These are phyloP conservation scores for Mycena galopus DNA, from an alignment of 768 basidiomycete genomes.

Conservation along the genomic window DNA sequence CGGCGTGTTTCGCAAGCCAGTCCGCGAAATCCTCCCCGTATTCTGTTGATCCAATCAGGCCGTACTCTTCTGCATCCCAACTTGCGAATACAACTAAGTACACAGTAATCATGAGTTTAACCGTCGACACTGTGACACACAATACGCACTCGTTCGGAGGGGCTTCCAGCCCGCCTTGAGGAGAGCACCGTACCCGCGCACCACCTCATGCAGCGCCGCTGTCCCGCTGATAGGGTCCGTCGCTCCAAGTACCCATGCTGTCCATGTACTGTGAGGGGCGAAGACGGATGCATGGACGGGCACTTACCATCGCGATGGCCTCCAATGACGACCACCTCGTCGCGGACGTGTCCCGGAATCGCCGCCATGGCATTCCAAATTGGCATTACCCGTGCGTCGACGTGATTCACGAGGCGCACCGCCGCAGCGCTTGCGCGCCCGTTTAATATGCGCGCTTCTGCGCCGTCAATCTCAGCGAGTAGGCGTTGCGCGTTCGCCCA, in stretches of 20 bases:
- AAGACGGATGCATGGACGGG: background rate
- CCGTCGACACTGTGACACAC: background rate
- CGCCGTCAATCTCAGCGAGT: constrained; percentile 64
- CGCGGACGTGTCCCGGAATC: constrained; percentile 85
- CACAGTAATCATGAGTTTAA: constrained; percentile 23
- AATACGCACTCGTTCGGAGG: constrained; percentile 65
- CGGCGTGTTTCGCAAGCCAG: constrained; percentile 73
- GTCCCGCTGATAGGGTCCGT: constrained; percentile 87
- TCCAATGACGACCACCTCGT: constrained; percentile 90
- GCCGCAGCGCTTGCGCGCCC: constrained; percentile 63
- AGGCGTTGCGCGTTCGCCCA: constrained; percentile 86
- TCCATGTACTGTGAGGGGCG: background rate
- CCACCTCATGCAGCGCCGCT: constrained; percentile 80
- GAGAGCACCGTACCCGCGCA: constrained; percentile 80
- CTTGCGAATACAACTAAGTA: constrained; percentile 76
- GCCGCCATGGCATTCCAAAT: constrained; percentile 92
- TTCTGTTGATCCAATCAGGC: constrained; percentile 76
- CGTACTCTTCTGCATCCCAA: constrained; percentile 84
- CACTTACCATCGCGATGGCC: constrained; percentile 87
- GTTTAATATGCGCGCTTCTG: constrained; percentile 49
- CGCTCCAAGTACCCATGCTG: constrained; percentile 85
- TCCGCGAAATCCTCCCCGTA: constrained; percentile 81
- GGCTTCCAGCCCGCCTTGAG: constrained; percentile 86
- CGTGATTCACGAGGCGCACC: constrained; percentile 70
- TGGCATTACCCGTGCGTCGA: constrained; percentile 84